Evolutionary conservation across 1,139 yeast genomes (phyloP).

Genomic region (Saccharomycopsis hybrid): DNA sequence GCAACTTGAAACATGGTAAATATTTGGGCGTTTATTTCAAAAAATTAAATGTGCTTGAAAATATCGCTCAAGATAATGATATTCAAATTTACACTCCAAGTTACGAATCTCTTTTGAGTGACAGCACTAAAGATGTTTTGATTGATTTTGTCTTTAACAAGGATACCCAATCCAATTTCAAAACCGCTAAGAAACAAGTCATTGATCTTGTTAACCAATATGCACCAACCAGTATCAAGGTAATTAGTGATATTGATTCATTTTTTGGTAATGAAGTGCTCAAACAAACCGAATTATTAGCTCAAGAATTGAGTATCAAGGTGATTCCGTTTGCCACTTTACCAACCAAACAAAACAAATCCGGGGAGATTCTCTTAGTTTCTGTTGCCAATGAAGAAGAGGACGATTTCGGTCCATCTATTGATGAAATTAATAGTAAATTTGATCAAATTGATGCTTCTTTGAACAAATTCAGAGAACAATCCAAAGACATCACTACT

Average conservation of each 20-base stretch:
- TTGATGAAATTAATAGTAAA: conserved; percentile 39
- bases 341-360: conserved; percentile 33
- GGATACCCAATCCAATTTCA: conserved; percentile 38
- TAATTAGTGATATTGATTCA: conserved; percentile 60
- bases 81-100: conserved; percentile 56
- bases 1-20: conserved; percentile 68
- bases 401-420: conserved; percentile 47
- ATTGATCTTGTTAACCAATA: conserved; percentile 68
- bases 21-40: conserved; percentile 63
- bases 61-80: conserved; percentile 31
- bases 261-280: conserved; percentile 50
- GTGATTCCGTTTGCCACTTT: conserved; percentile 45
- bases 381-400: conserved; percentile 35
- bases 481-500: conserved; percentile 50
- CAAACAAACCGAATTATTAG: conserved; percentile 38
- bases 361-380: conserved; percentile 37
- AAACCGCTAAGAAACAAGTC: conserved; percentile 56
- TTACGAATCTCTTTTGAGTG: conserved; percentile 31
- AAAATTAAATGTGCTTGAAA: conserved; percentile 39
- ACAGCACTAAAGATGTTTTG: conserved; percentile 32
- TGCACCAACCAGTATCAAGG: conserved; percentile 58
- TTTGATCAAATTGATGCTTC: conserved; percentile 44
- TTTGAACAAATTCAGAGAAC: conserved; percentile 50
- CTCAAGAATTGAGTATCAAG: conserved; percentile 44
- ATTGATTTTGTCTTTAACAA: conserved; percentile 33